Conservation (phyloP, 1,284 basidiomycete species). For the Phenoliferia sp. region DNA sequence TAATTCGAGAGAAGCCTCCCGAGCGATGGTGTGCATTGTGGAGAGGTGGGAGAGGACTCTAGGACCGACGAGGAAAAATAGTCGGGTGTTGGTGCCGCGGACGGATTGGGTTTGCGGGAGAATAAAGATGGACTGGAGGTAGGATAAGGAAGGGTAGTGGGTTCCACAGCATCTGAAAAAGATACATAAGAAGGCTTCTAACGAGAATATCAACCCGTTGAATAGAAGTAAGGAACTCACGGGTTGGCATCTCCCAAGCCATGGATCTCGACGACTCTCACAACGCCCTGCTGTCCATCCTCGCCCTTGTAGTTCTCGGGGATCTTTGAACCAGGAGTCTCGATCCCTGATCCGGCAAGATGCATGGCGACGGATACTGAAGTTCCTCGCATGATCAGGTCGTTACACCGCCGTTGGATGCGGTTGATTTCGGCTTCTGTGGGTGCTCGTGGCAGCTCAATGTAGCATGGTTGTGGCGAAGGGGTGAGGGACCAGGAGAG, state of each 20-base stretch:
- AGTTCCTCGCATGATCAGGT: slow-evolving; percentile 44
- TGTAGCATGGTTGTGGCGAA: slow-evolving; percentile 62
- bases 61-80: slow-evolving; percentile 71
- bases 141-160: slow-evolving; percentile 57
- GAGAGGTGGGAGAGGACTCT: slow-evolving; percentile 61
- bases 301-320: slow-evolving; percentile 62
- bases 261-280: slow-evolving; percentile 73
- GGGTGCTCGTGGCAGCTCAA: slow-evolving; percentile 69
- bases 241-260: slow-evolving; percentile 67
- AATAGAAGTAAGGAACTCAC: slow-evolving; percentile 45
- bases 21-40: slow-evolving; percentile 53
- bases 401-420: slow-evolving; percentile 64
- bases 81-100: slow-evolving; percentile 56
- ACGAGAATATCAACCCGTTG: neutral
- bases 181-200: neutral
- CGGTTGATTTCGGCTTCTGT: slow-evolving; percentile 58
- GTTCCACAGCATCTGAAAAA: slow-evolving; percentile 73
- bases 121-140: slow-evolving; percentile 56
- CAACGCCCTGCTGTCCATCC: slow-evolving; percentile 50
- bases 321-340: slow-evolving; percentile 47
- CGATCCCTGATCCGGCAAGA: slow-evolving; percentile 51
- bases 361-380: slow-evolving; percentile 62
- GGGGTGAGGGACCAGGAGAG: slow-evolving; percentile 61
- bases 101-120: slow-evolving; percentile 56
- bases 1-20: slow-evolving; percentile 53